A percentile compares a stretch with the other conserved stretches of the same genome.
Conservation (phyloP, 306 rosid genomes). For the Echinosophora koreensis region DNA sequence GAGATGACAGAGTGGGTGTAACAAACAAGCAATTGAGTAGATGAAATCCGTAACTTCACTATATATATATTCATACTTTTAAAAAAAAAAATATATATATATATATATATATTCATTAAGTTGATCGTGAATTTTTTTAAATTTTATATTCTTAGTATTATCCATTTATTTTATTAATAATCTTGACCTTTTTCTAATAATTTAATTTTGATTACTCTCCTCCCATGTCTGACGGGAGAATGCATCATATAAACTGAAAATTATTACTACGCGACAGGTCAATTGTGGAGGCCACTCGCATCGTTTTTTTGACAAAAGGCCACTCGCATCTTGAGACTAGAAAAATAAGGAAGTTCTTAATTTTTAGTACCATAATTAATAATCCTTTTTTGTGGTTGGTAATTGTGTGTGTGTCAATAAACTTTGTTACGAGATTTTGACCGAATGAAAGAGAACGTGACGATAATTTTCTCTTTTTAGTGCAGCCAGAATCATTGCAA, state of each 20-base stretch:
- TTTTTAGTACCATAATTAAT: neutral
- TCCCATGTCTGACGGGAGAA: neutral
- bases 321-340: neutral
- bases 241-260: neutral
- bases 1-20: neutral
- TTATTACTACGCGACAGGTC: neutral
- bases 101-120: neutral
- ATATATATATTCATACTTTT: too few species aligned
- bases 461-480: neutral
- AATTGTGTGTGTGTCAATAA: neutral
- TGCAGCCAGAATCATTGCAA: neutral
- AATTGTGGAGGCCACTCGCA: neutral
- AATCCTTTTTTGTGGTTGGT: neutral
- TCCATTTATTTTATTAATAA: too few species aligned
- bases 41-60: neutral
- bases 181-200: too few species aligned
- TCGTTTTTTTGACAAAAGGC: too few species aligned
- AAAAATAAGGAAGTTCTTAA: neutral
- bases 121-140: neutral
- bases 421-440: neutral
- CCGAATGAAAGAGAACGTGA: neutral
- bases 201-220: too few species aligned
- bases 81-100: too few species aligned
- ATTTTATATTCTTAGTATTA: too few species aligned
- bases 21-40: neutral